A percentile compares a stretch with the other conserved stretches of the same genome.
phyloP scores from a whole-genome alignment of 805 yeast genomes.

The Cyberlindnera saturnus region DNA sequence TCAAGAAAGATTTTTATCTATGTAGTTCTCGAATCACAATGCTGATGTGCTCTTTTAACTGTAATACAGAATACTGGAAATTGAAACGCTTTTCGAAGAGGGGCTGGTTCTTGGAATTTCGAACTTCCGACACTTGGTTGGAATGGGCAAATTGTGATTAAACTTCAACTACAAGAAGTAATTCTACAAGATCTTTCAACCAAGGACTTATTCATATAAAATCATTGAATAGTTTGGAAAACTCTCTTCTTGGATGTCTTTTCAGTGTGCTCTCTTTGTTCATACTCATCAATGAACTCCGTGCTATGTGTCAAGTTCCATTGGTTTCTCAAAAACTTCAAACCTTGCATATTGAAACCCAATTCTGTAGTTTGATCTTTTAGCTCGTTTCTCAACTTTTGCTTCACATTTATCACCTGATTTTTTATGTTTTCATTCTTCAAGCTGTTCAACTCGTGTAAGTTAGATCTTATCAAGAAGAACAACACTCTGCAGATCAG shows the following conservation, averaged over 20 bases:
- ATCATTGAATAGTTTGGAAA: conserved; percentile 44
- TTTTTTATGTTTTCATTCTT: conserved; percentile 57
- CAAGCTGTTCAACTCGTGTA: conserved; percentile 71
- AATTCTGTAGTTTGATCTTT: conserved; percentile 47
- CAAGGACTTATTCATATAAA: background rate
- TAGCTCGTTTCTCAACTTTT: conserved; percentile 53
- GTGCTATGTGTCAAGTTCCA: conserved; percentile 74
- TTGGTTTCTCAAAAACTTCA: conserved; percentile 64
- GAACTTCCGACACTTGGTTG: too few relatives aligned
- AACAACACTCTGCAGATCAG: conserved; percentile 70
- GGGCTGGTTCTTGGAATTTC: too few relatives aligned
- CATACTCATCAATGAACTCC: conserved; percentile 66
- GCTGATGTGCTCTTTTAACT: too few relatives aligned
- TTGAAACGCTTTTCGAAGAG: too few relatives aligned
- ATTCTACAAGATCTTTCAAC: background rate
- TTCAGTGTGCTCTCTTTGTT: conserved; percentile 47
- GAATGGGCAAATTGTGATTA: too few relatives aligned
- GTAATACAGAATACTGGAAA: background rate
- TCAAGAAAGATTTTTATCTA: background rate
- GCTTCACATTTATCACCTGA: conserved; percentile 59
- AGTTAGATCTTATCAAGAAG: conserved; percentile 66
- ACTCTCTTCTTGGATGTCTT: conserved; percentile 65
- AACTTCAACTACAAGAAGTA: too few relatives aligned
- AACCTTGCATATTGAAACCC: conserved; percentile 82
- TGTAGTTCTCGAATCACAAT: too few relatives aligned